Base-by-base conservation (phyloP, 2,329 filamentous ascomycete species). In the Aciculosporium take region DNA sequence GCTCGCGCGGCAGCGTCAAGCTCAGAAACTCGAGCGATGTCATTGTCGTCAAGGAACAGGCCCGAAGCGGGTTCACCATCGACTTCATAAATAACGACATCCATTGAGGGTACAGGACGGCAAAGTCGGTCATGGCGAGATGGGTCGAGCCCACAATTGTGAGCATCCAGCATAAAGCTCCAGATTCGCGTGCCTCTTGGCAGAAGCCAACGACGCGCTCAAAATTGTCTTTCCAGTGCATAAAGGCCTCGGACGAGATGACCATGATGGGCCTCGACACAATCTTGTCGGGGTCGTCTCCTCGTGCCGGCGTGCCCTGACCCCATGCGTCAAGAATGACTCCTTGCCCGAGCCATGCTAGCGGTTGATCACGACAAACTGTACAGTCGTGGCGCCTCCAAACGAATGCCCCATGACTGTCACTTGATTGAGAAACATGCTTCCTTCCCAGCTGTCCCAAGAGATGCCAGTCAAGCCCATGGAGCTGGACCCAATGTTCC, bases 281-380 rank as follows among this genome's bases (percentile, higher is more conserved):
- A 13, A 64, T 62, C 42, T 70, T 61, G 4, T 63, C 50, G 1
- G 62, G 58, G 15, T 65, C 61, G 24, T 69, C 64, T 54, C 41
- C 67, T 48, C 50, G 59, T 49, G 48, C 67, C 49, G 49, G 71
- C 51, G 52, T 72, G 52, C 56, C 72, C 49, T 62, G 58, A 4
- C 68, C 77, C 77, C 77, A 82, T 7, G 76, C 71, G 48, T 82
- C 78, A 44, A 81, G 75, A 21, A 81, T 69, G 42, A 83, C 73
- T 2, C 75, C 77, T 50, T 80, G 76, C 3, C 71, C 66, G 18
- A 81, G 61, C 56, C 72, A 79, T 7, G 61, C 49, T 45, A 79
- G 62, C 18, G 73, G 63, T 21, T 62, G 56, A 39, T 72, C 63
- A 17, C 79, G 63, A 27, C 79, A 62, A 77, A 64, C 50, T 81